Base-by-base conservation (phyloP, 352 stramenopile genomes). In the Blastocystis hominis region DNA sequence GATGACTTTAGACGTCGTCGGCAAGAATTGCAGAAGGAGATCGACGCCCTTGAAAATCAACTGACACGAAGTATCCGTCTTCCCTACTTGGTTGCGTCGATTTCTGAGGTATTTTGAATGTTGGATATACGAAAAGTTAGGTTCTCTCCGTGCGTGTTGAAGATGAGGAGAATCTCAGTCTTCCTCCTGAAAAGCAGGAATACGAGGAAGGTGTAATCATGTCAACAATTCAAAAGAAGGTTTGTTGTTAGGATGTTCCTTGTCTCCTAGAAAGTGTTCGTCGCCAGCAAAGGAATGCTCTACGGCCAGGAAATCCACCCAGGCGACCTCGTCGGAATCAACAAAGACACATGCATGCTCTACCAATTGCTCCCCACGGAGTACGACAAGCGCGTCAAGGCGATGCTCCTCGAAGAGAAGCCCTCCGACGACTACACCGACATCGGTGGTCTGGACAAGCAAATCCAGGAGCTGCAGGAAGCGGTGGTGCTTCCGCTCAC, bases 311-410 rank as follows among this genome's bases (percentile, higher is more conserved):
- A 97, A 86, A 91, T 99, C 34, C 94, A 94, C 81, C 96, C 97
- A 0, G 97, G 96, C 72, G 97, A 99, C 89, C 90, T 99, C 9
- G 95, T 99, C 1, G 97, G 96, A 53, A 98, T 95, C 15, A 99
- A 99, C 91, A 99, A 99, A 91, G 97, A 99, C 91, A 97, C 93
- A 36, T 98, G 98, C 88, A 91, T 99, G 17, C 98, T 98, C 88
- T 88, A 98, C 36, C 96, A 98, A 91, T 98, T 98, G 91, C 91
- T 99, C 3, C 96, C 96, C 0, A 94, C 94, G 24, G 96, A 99
- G 92, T 98, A 98, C 90, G 96, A 99, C 90, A 97, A 94, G 59
- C 91, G 96, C 47, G 96, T 98, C 13, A 98, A 98, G 91, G 95
- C 96, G 6, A 98, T 98, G 95, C 95, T 98, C 89, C 92, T 97